Evolutionary conservation across 2,329 filamentous ascomycete genomes (phyloP).

Genomic region (Xylaria sp.): DNA sequence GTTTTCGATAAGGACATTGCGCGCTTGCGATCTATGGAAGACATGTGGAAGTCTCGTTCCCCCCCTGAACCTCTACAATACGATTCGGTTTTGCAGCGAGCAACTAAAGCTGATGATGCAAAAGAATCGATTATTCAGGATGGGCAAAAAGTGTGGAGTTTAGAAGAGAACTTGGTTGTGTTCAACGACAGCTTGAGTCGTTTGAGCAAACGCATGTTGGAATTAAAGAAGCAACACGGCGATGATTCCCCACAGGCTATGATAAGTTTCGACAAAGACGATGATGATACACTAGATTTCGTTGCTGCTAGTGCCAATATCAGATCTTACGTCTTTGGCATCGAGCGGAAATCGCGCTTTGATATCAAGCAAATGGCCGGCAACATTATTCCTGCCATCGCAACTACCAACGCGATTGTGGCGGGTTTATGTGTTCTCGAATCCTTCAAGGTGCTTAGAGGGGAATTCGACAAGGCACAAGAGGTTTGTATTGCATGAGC

Average conservation of each 20-base stretch:
- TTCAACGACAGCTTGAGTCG: constrained; percentile 84
- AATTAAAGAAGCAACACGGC: constrained; percentile 58
- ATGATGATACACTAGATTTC: constrained; percentile 92
- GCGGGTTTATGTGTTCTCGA: constrained; percentile 91
- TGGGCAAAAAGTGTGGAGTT: constrained; percentile 80
- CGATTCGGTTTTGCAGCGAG: constrained; percentile 61
- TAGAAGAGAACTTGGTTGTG: constrained; percentile 82
- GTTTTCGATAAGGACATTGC: constrained; percentile 87
- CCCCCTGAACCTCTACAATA: constrained; percentile 77
- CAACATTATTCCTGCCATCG: constrained; percentile 98
- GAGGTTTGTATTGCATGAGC: constrained; percentile 58
- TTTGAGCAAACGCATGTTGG: constrained; percentile 74
- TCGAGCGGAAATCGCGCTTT: constrained; percentile 87
- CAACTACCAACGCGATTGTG: constrained; percentile 96
- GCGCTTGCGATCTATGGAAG: constrained; percentile 82
- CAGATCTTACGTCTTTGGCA: constrained; percentile 85
- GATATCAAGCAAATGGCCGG: constrained; percentile 99
- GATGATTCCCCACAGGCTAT: constrained; percentile 61
- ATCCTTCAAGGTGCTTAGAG: constrained; percentile 85
- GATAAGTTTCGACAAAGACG: constrained; percentile 95
- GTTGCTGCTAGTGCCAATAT: constrained; percentile 91
- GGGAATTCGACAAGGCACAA: constrained; percentile 72
- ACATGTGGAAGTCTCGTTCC: constrained; percentile 91
- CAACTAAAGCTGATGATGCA: constrained; percentile 53
- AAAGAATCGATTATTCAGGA: constrained; percentile 63